These are phyloP conservation scores for Colletotrichum sp. DNA, from an alignment of 2,329 filamentous ascomycete species.

Conservation along the genomic window DNA sequence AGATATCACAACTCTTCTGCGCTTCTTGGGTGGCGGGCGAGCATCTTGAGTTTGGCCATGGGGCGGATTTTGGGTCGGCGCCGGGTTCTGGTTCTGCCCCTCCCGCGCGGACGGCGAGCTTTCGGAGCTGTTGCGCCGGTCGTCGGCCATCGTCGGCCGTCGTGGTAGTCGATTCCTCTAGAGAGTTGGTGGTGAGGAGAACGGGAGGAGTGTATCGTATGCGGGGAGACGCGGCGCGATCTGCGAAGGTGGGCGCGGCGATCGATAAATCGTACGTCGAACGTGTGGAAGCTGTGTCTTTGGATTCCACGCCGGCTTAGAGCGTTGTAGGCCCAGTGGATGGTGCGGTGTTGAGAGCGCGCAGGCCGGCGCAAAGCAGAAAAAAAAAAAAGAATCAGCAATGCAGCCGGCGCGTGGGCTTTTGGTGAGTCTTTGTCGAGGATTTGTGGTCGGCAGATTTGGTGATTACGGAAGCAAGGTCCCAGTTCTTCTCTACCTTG, in stretches of 20 bases:
- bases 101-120: constrained; percentile 3
- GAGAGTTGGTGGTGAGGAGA: neutral
- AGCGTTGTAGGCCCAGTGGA: neutral
- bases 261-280: neutral
- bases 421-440: neutral
- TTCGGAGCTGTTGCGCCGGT: constrained; percentile 8
- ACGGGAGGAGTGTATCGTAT: neutral
- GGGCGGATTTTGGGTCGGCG: neutral
- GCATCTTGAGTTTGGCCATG: neutral
- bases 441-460: neutral
- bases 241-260: neutral
- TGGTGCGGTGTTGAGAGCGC: neutral
- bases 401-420: neutral
- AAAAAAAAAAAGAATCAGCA: neutral
- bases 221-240: neutral
- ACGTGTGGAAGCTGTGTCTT: neutral
- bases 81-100: neutral
- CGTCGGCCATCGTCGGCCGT: constrained; percentile 11
- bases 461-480: constrained; percentile 14
- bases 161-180: neutral
- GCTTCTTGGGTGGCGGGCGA: constrained; percentile 55
- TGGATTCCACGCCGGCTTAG: neutral
- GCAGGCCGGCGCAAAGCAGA: neutral
- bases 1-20: constrained; percentile 65
- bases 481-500: neutral